phyloP scores from a whole-genome alignment of 768 basidiomycete genomes.

The Agrocybe pediades region DNA sequence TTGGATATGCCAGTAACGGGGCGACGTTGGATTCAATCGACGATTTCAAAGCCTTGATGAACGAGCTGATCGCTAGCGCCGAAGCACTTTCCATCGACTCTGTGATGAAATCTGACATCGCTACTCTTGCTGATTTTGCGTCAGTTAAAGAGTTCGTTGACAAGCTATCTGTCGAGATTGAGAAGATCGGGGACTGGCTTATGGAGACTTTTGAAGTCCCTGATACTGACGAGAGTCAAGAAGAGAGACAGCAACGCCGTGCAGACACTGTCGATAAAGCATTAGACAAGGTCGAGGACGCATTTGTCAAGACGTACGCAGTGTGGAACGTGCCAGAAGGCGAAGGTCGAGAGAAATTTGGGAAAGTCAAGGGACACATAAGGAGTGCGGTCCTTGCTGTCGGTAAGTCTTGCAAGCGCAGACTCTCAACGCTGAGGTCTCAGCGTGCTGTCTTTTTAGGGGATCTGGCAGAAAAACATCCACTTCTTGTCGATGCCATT shows the following conservation, averaged over 20 bases:
- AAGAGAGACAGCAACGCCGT: neutral
- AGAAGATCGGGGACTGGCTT: neutral
- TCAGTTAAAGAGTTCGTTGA: neutral
- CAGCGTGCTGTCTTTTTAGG: constrained; percentile 19
- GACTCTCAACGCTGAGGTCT: neutral
- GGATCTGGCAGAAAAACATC: constrained; percentile 38
- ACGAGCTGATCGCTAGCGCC: neutral
- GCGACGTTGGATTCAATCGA: neutral
- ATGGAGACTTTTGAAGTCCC: neutral
- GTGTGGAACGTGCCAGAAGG: constrained; percentile 23
- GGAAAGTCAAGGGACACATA: constrained; percentile 18
- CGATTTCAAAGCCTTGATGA: neutral
- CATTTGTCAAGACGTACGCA: constrained; percentile 19
- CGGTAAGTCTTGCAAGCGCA: constrained; percentile 10
- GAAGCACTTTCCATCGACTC: neutral
- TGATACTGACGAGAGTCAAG: neutral
- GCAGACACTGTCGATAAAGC: neutral
- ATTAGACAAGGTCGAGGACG: constrained; percentile 22
- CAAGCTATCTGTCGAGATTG: neutral
- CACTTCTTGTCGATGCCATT: constrained; percentile 24
- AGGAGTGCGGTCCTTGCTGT: constrained; percentile 20
- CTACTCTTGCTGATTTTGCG: neutral
- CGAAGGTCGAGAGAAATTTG: constrained; percentile 15
- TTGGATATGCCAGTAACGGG: neutral
- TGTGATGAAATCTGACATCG: too few species aligned